Evolutionary conservation across 2,329 filamentous ascomycete genomes (phyloP), one percentile per base, ranked within the genome.

Genomic region (Alternaria longipes): DNA sequence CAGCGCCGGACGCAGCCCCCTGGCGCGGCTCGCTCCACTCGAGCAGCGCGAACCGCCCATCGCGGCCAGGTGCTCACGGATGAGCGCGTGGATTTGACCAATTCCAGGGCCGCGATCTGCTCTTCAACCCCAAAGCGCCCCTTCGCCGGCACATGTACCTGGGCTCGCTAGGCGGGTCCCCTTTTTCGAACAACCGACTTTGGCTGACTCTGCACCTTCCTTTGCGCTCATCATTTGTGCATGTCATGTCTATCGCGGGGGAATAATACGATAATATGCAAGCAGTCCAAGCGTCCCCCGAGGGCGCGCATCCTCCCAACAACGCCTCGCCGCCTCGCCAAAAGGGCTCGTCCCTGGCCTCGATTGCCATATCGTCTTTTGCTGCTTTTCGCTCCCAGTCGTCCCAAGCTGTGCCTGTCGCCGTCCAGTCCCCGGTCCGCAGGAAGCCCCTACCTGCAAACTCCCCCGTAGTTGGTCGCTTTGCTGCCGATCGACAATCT

Each of bases 391-490:
- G 78, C 53, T 77, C 79, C 34, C 78, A 80, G 65, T 34, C 32
- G 32, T 34, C 32, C 12, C 32, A 34, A 34, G 32, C 32, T 34
- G 32, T 34, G 9, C 61, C 65, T 28, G 47, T 66, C 28, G 66
- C 65, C 12, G 61, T 71, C 58, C 72, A 72, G 64, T 80, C 81
- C 63, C 79, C 81, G 56, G 79, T 86, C 60, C 82, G 82, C 68
- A 81, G 85, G 67, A 87, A 87, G 74, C 84, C 85, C 69, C 75
- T 87, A 63, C 85, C 85, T 63, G 76, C 80, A 61, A 81, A 81
- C 77, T 82, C 84, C 53, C 81, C 84, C 64, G 74, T 84, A 56
- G 78, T 82, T 59, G 74, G 74, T 55, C 81, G 78, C 49, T 81
- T 81, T 69, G 78, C 79, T 36, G 74, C 75, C 57, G 73, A 78